Evolutionary conservation across 805 yeast species (phyloP).

Genomic region (Komagataella pseudopastoris): DNA sequence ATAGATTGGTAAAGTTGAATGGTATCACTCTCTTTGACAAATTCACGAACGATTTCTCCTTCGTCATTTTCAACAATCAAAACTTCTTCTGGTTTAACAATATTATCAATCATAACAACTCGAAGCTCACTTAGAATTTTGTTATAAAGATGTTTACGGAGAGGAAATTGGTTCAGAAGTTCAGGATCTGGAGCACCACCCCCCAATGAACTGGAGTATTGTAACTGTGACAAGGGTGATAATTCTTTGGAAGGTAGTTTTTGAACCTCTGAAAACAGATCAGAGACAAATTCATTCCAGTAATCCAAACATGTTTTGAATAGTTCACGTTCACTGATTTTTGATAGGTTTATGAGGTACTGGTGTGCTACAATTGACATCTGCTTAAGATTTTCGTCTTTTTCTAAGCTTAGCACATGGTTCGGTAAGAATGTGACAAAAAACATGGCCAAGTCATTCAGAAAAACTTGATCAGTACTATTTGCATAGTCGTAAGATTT

Average conservation of each 20-base stretch:
- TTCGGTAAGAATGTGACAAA: constrained; percentile 71
- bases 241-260: constrained; percentile 58
- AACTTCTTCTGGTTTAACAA: constrained; percentile 98
- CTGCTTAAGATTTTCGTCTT: constrained; percentile 30
- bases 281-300: constrained; percentile 80
- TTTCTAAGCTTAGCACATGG: constrained; percentile 57
- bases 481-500: constrained; percentile 61
- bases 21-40: constrained; percentile 93
- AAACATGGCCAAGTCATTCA: constrained; percentile 91
- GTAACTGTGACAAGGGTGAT: constrained; percentile 65
- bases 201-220: constrained; percentile 24
- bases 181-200: constrained; percentile 86
- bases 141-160: constrained; percentile 78
- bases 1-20: constrained; percentile 89
- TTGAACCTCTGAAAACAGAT: constrained; percentile 77
- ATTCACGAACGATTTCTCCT: constrained; percentile 97
- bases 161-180: constrained; percentile 58
- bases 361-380: constrained; percentile 60
- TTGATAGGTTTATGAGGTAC: constrained; percentile 73
- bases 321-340: constrained; percentile 89
- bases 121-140: constrained; percentile 71
- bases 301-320: constrained; percentile 93
- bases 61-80: constrained; percentile 95
- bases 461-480: constrained; percentile 80
- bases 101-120: constrained; percentile 87